phyloP scores from a whole-genome alignment of 352 stramenopile genomes.

The Phytophthora brassicae region DNA sequence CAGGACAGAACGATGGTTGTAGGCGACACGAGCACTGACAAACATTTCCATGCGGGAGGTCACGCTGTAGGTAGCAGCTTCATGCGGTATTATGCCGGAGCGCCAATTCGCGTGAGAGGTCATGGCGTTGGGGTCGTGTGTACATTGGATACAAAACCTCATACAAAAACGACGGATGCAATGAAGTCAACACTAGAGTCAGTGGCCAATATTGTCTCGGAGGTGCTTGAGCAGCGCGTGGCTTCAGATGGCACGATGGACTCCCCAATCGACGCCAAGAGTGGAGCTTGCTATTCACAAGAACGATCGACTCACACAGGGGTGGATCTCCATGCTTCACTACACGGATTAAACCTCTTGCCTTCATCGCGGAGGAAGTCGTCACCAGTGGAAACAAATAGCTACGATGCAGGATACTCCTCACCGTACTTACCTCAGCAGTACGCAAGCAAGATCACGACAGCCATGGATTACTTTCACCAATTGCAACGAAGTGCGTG shows the following conservation, averaged over 20 bases:
- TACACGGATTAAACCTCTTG: constrained; percentile 33
- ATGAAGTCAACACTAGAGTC: constrained; percentile 77
- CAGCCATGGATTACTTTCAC: constrained; percentile 67
- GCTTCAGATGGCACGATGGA: constrained; percentile 17
- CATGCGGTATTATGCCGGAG: constrained; percentile 68
- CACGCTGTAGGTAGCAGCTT: constrained; percentile 40
- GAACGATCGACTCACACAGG: constrained; percentile 5
- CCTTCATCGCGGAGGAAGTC: constrained; percentile 17
- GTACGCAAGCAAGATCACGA: constrained; percentile 57
- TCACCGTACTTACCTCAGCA: constrained; percentile 49
- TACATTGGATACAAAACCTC: constrained; percentile 57
- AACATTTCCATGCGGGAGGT: constrained; percentile 65
- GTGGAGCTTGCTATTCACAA: constrained; percentile 4
- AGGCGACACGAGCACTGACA: constrained; percentile 60
- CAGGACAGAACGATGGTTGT: constrained; percentile 64
- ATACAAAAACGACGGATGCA: constrained; percentile 44
- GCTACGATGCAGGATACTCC: not conserved
- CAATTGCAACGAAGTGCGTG: constrained; percentile 61
- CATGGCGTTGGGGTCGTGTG: constrained; percentile 72
- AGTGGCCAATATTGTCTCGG: constrained; percentile 78
- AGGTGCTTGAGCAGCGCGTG: constrained; percentile 77
- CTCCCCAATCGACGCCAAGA: not conserved
- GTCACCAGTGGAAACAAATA: constrained; percentile 3
- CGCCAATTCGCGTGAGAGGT: constrained; percentile 54
- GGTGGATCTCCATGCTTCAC: constrained; percentile 37